Conservation (phyloP, 352 stramenopile genomes). For the Globisporangium iwayamae region DNA sequence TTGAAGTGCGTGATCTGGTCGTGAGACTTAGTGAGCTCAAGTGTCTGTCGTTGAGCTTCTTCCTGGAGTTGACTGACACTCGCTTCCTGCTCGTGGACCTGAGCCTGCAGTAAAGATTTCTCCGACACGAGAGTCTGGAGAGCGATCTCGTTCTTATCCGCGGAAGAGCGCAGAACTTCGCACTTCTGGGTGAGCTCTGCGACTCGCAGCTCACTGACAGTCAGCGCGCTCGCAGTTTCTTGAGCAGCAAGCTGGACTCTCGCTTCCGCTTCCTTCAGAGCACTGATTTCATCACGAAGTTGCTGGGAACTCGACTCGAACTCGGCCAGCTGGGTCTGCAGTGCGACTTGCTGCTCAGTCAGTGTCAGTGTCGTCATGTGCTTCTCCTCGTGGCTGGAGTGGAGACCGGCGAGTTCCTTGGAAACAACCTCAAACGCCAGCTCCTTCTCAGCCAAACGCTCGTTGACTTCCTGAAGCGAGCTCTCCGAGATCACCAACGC, state of each 20-base stretch:
- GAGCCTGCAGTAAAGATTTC: background rate
- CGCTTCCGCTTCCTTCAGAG: background rate
- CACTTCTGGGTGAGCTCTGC: background rate
- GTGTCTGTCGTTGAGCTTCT: background rate
- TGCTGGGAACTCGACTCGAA: background rate
- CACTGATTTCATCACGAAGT: background rate
- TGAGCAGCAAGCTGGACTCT: background rate
- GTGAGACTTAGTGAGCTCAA: background rate
- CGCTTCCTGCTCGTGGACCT: background rate
- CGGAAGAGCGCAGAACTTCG: background rate
- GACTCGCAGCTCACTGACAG: background rate
- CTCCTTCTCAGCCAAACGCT: conserved; percentile 9
- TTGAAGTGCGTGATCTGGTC: background rate
- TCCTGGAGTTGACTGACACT: background rate
- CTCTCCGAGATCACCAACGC: conserved; percentile 1
- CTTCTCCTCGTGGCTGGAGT: background rate
- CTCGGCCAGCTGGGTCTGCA: conserved; percentile 4
- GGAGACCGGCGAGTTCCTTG: conserved; percentile 1
- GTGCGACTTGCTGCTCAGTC: background rate
- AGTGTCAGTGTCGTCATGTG: background rate
- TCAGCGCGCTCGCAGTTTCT: background rate
- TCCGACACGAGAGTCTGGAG: background rate
- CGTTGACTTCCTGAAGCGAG: conserved; percentile 5
- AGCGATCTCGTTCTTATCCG: background rate
- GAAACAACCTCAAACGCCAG: background rate